Evolutionary conservation across 75 land plant genomes (phyloP), one percentile per base, ranked within the genome.

Genomic region (Cryptomeria japonica): DNA sequence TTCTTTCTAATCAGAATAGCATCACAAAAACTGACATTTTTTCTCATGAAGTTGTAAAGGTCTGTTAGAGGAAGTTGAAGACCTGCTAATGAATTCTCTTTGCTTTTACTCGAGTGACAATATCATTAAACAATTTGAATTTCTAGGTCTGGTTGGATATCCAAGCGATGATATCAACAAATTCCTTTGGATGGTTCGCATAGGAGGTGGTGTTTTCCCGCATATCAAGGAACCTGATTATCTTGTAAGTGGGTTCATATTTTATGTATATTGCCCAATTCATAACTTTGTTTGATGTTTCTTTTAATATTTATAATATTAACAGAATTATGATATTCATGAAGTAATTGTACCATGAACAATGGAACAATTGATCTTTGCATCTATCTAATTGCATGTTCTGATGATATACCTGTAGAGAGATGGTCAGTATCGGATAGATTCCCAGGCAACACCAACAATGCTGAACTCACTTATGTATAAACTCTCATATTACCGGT

Each of bases 141-240:
- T 44, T 88, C 72, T 87, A 96, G 97, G 97, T 68, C 90, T 97
- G 90, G 99, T 97, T 87, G 99, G 99, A 22, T 97, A 97, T 85
- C 99, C 99, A 42, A 98, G 99, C 92, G 99, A 98, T 90, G 99
- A 98, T 91, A 98, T 98, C 85, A 98, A 98, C 87, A 98, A 98
- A 88, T 98, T 98, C 87, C 90, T 98, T 47, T 98, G 99, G 99
- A 98, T 98, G 99, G 99, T 98, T 70, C 97, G 99, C 55, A 98
- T 98, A 51, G 99, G 99, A 73, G 99, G 99, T 8, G 99, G 99
- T 77, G 99, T 96, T 68, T 98, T 98, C 80, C 99, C 99, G 72
- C 99, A 98, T 84, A 98, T 98, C 44, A 98, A 94, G 90, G 99
- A 98, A 86, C 96, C 99, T 78, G 99, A 98, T 94, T 98, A 98